Evolutionary conservation across 352 stramenopile genomes (phyloP).

Genomic region (Aphanomyces euteiches): DNA sequence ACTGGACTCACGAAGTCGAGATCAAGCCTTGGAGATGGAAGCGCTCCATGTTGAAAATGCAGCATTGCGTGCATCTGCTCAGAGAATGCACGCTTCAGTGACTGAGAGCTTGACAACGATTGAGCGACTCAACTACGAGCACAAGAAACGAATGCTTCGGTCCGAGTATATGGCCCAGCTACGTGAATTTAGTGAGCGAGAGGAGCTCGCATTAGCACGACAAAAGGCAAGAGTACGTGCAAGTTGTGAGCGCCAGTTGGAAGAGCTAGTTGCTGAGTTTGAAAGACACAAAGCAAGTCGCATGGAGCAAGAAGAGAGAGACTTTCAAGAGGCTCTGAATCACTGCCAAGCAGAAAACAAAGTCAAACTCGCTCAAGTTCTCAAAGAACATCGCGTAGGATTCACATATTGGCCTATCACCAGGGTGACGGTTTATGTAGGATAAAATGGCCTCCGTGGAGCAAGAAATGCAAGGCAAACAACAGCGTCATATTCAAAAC

Average conservation of each 20-base stretch:
- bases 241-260: constrained; percentile 59
- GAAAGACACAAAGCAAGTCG: constrained; percentile 53
- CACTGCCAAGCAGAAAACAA: constrained; percentile 30
- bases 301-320: constrained; percentile 58
- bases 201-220: constrained; percentile 58
- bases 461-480: constrained; percentile 49
- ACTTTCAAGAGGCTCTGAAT: constrained; percentile 27
- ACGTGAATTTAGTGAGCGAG: constrained; percentile 61
- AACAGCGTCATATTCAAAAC: constrained; percentile 44
- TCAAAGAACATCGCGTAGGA: constrained; percentile 26
- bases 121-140: constrained; percentile 65
- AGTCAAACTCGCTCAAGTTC: constrained; percentile 18
- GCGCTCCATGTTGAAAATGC: constrained; percentile 50
- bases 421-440: constrained; percentile 13
- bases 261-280: constrained; percentile 57
- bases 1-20: constrained; percentile 47
- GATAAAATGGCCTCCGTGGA: constrained; percentile 53
- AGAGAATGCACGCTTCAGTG: constrained; percentile 51
- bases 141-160: constrained; percentile 61
- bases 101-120: constrained; percentile 49
- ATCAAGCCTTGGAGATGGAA: constrained; percentile 52
- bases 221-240: constrained; percentile 62
- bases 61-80: constrained; percentile 43
- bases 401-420: neutral
- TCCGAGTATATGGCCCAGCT: constrained; percentile 61